Evolutionary conservation across 306 rosid species (phyloP).

Genomic region (Fagus sylvatica): DNA sequence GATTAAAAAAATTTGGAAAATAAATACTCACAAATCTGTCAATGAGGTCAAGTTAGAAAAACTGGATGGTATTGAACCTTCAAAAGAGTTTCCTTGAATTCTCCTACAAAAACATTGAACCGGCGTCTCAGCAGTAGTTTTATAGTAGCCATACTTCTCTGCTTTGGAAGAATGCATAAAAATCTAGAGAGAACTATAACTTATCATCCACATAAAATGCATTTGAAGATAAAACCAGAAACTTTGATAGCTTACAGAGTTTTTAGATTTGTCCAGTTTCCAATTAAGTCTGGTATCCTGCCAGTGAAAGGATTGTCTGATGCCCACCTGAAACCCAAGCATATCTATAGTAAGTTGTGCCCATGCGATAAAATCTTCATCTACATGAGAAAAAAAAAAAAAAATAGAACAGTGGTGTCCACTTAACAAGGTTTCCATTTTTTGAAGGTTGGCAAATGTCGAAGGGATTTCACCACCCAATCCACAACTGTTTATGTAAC

Average conservation of each 20-base stretch:
- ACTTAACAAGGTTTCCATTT: slow-evolving; percentile 14
- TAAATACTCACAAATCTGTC: slow-evolving; percentile 20
- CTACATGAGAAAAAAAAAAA: too few species aligned
- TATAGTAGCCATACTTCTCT: too few species aligned
- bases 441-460: slow-evolving; percentile 24
- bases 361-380: too few species aligned
- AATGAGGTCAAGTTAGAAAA: slow-evolving; percentile 26
- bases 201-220: too few species aligned
- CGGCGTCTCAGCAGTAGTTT: neutral
- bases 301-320: slow-evolving; percentile 27
- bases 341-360: neutral
- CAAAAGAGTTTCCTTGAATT: slow-evolving; percentile 34
- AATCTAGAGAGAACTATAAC: too few species aligned
- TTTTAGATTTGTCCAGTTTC: slow-evolving; percentile 28
- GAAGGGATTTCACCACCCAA: slow-evolving; percentile 29
- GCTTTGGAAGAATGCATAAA: too few species aligned
- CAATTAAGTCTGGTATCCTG: slow-evolving; percentile 30
- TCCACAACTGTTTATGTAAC: slow-evolving; percentile 18
- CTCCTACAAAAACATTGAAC: slow-evolving; percentile 18
- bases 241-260: neutral
- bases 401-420: too few species aligned
- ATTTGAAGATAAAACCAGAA: neutral
- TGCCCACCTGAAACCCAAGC: slow-evolving; percentile 11
- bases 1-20: neutral
- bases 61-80: slow-evolving; percentile 37